Base-by-base conservation (phyloP, 1,139 yeast species). In the Pneumocystis oryctolagi region DNA sequence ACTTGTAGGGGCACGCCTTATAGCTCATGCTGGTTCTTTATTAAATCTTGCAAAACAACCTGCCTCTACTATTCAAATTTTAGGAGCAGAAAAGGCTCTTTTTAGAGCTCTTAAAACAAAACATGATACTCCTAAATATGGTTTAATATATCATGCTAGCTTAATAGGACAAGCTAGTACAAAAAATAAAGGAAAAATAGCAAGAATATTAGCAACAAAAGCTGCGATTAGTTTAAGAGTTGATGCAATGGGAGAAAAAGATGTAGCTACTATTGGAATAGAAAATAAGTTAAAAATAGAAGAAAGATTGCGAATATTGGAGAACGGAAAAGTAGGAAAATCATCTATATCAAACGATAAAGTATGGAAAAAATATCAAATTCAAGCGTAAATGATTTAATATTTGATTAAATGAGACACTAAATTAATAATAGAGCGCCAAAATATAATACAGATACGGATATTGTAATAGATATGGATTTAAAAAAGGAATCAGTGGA, bases 41-140 rank as follows among this genome's bases (percentile, higher is more conserved):
- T 89, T 97, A 69, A 89, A 89, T 76, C 80, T 92, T 74, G 90
- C 97, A 66, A 92, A 92, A 77, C 96, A 94, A 76, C 97, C 98
- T 70, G 98, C 98, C 64, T 92, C 98, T 30, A 92, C 99, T 66
- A 94, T 92, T 65, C 98, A 92, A 80, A 92, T 92, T 70, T 82
- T 92, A 72, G 98, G 98, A 78, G 98, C 98, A 70, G 98, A 92
- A 79, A 92, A 92, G 83, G 98, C 98, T 62, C 81, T 92, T 69
- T 92, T 92, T 83, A 86, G 98, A 80, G 98, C 98, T 69, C 83
- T 92, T 75, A 92, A 92, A 81, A 92, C 98, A 69, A 92, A 92
- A 79, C 96, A 95, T 74, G 90, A 92, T 79, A 92, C 98, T 67
- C 98, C 98, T 72, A 92, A 92, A 77, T 92, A 92, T 76, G 98